Evolutionary conservation across 2,329 filamentous ascomycete genomes (phyloP), one percentile per base, ranked within the genome.

Genomic region (Capronia coronata): DNA sequence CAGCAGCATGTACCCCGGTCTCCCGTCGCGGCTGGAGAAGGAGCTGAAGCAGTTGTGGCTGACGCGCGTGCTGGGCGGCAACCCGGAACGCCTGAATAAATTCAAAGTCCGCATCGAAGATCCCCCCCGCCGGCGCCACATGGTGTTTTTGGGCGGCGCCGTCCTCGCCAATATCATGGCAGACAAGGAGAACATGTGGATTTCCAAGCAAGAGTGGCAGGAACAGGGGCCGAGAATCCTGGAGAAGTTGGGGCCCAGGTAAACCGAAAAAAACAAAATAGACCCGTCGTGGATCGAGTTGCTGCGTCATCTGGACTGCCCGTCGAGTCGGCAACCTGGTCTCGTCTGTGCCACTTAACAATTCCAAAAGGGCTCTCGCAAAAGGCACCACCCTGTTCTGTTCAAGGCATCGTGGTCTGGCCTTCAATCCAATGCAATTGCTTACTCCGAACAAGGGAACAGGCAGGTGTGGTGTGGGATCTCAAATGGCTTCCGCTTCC

Each of bases 21-120:
- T 98, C 59, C 93, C 93, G 3, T 95, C 88, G 54, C 80, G 93
- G 57, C 73, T 98, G 70, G 93, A 98, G 74, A 98, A 98, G 78
- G 93, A 98, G 71, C 74, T 98, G 62, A 98, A 98, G 78, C 93
- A 98, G 75, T 74, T 98, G 62, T 98, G 93, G 93, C 79, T 98
- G 58, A 96, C 91, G 47, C 84, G 85, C 59, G 89, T 96, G 37
- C 75, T 98, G 61, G 80, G 84, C 51, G 90, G 91, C 51, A 89
- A 98, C 70, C 91, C 93, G 1, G 91, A 97, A 72, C 81, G 93
- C 59, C 71, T 98, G 64, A 87, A 81, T 64, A 98, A 97, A 82
- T 98, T 98, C 79, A 98, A 97, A 80, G 91, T 98, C 59, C 82
- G 93, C 69, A 97, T 98, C 75, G 93, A 98, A 70, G 93, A 98